Percentiles rank a stretch among this genome's conserved stretches.
Evolutionary conservation across 2,329 filamentous ascomycete species (phyloP).

Genomic region (Colletotrichum zoysiae): DNA sequence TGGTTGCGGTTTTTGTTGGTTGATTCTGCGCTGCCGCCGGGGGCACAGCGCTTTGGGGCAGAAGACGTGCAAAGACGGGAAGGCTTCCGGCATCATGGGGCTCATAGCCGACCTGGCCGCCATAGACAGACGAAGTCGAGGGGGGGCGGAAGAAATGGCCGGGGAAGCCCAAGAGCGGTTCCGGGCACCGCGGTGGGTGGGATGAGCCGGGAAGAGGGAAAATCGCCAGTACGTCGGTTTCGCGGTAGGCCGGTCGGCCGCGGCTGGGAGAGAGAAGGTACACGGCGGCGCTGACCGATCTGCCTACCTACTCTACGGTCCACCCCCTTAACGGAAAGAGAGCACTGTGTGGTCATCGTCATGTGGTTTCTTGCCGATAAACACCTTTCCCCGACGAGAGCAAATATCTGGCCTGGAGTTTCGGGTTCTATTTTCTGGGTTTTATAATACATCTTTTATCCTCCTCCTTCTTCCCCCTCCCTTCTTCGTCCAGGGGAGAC

Average conservation of each 20-base stretch:
- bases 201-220: background rate
- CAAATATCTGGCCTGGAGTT: conserved; percentile 63
- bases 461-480: background rate
- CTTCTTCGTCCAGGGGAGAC: background rate
- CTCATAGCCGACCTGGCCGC: conserved; percentile 9
- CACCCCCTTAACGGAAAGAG: conserved; percentile 19
- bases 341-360: conserved; percentile 27
- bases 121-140: conserved; percentile 10
- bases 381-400: conserved; percentile 49
- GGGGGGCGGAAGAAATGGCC: conserved; percentile 17
- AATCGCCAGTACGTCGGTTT: background rate
- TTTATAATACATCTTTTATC: conserved; percentile 54
- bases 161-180: conserved; percentile 7
- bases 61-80: conserved; percentile 11
- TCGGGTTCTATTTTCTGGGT: conserved; percentile 56
- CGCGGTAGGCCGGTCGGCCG: conserved; percentile 2
- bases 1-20: conserved; percentile 23
- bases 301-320: conserved; percentile 5
- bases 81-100: conserved; percentile 15
- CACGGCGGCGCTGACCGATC: conserved; percentile 7
- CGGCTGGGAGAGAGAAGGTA: conserved; percentile 21
- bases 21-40: conserved; percentile 29
- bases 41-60: conserved; percentile 3
- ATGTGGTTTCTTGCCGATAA: conserved; percentile 35
- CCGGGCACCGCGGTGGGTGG: conserved; percentile 1